Evolutionary conservation across 2,329 filamentous ascomycete species (phyloP).

Genomic region (Helotiales sp.): DNA sequence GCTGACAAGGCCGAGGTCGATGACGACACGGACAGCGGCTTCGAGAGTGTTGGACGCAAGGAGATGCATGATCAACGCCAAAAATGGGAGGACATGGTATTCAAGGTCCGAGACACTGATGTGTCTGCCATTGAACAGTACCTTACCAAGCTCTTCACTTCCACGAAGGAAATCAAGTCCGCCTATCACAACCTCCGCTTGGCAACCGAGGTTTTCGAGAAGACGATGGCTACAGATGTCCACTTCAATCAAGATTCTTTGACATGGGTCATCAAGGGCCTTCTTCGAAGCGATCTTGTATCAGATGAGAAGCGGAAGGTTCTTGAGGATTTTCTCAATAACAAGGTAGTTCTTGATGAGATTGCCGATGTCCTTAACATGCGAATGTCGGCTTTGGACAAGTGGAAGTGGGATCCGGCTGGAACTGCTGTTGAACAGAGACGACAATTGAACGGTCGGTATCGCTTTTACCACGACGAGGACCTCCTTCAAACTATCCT

Average conservation of each 20-base stretch:
- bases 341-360: constrained; percentile 55
- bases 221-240: constrained; percentile 9
- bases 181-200: constrained; percentile 49
- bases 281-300: constrained; percentile 57
- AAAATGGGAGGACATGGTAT: constrained; percentile 60
- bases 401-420: constrained; percentile 55
- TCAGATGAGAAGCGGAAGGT: constrained; percentile 55
- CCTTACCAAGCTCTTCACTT: constrained; percentile 55
- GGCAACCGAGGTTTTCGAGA: constrained; percentile 46
- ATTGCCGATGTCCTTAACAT: constrained; percentile 63
- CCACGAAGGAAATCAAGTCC: constrained; percentile 46
- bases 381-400: constrained; percentile 54
- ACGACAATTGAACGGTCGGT: constrained; percentile 60
- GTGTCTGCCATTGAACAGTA: constrained; percentile 51
- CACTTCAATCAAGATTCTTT: constrained; percentile 50
- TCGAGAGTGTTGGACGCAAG: constrained; percentile 55
- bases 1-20: constrained; percentile 42
- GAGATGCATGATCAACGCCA: constrained; percentile 59
- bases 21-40: constrained; percentile 30
- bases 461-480: constrained; percentile 63
- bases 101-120: constrained; percentile 53
- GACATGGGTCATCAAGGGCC: constrained; percentile 51
- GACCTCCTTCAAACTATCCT: constrained; percentile 60
- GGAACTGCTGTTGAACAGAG: constrained; percentile 55
- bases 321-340: constrained; percentile 55